Evolutionary conservation across 129 eudicot genomes (phyloP), one percentile per base, ranked within the genome.

Genomic region (Kitagawia praeruptora): DNA sequence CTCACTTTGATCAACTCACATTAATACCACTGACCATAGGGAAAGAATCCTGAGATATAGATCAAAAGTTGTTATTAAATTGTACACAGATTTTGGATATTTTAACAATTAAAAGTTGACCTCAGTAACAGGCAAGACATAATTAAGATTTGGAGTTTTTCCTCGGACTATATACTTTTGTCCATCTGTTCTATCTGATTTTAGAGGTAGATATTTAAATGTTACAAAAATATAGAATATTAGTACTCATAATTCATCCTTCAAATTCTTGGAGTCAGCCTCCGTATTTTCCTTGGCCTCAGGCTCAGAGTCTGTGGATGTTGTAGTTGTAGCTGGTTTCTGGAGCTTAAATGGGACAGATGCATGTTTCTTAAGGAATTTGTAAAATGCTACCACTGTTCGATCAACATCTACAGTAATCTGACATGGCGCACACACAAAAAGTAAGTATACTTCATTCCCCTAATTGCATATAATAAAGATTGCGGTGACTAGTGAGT

Each of bases 281-380:
- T 85, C 56, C 0, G 23, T 41, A 81, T 84, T 82, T 84, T 88
- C 83, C 81, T 81, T 82, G 77, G 83, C 78, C 47, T 81, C 88
- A 0, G 89, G 81, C 41, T 82, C 88, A 0, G 89, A 76, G 61
- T 81, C 81, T 12, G 79, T 79, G 1, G 85, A 81, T 41, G 79
- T 53, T 40, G 80, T 77, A 45, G 82, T 39, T 9, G 84, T 61
- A 80, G 80, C 85, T 37, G 91, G 95, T 81, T 88, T 88, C 82
- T 90, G 90, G 46, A 92, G 96, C 96, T 90, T 92, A 78, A 92
- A 92, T 38, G 97, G 96, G 63, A 90, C 84, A 3, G 96, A 79
- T 28, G 96, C 96, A 70, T 90, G 93, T 78, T 92, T 88, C 89
- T 88, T 90, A 18, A 92, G 78, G 80, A 92, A 92, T 82, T 92